Base-by-base conservation (phyloP, 208 protist genomes). In the Leptomonas pyrrhocoris region DNA sequence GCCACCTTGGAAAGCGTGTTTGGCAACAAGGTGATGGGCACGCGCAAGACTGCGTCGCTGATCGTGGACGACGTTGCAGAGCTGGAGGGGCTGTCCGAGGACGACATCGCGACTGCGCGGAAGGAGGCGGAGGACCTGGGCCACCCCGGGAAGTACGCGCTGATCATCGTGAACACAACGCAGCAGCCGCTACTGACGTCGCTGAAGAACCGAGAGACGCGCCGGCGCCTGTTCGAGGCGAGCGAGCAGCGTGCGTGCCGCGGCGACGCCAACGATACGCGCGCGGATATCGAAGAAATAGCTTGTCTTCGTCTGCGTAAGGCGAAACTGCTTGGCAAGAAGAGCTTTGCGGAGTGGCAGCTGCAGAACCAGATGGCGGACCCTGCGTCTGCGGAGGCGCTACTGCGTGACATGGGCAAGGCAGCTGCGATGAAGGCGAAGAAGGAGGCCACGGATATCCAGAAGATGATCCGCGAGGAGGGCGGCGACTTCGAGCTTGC, bases 301-400 rank as follows among this genome's bases (percentile, higher is more conserved):
- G 72, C 67, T 38, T 67, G 58, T 15, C 66, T 86, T 16, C 84
- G 84, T 1, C 67, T 86, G 38, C 43, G 56, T 15, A 86, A 86
- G 78, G 84, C 77, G 12, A 62, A 79, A 56, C 51, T 86, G 30
- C 65, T 83, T 13, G 84, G 80, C 49, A 64, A 80, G 50, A 72
- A 79, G 57, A 77, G 77, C 81, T 89, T 86, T 48, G 72, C 77
- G 5, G 80, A 86, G 51, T 86, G 80, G 73, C 53, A 59, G 21
- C 74, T 86, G 11, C 76, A 85, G 55, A 43, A 65, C 2, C 78
- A 85, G 65, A 89, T 89, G 84, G 84, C 84, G 7, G 73, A 74
- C 13, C n/a, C 36, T 9, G 68, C 63, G 11, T 46, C 74, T 12
- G 81, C 74, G 5, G 23, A 73, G 66, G 38, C 51, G 31, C 67